Evolutionary conservation across 768 basidiomycete genomes (phyloP), one percentile per base, ranked within the genome.

Genomic region (Hericium rajendrae): DNA sequence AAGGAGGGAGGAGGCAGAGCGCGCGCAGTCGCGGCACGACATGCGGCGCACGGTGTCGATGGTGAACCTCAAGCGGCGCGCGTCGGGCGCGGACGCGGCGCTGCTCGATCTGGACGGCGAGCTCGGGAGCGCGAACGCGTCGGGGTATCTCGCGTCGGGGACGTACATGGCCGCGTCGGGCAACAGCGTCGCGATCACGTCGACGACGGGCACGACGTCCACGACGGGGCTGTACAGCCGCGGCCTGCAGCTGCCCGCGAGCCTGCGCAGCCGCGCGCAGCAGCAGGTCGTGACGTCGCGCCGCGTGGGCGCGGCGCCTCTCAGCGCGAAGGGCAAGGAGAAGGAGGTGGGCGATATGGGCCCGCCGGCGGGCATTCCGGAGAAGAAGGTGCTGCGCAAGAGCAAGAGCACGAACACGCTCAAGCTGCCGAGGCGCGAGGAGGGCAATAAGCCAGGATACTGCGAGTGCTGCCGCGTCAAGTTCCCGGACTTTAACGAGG

Each of bases 381-480:
- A 76, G 38, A 76, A 78, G 39, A 59, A 76, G 48, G 53, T 72
- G 26, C 72, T 93, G 52, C 78, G 81, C 65, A 92, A 88, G 72
- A 87, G 87, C 67, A 81, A 82, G 61, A 92, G 89, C 63, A 91
- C 88, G 53, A 88, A 88, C 66, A 88, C 86, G 1, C 71, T 91
- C 50, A 77, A 79, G 65, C 73, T 88, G 56, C 84, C 88, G 8
- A 85, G 82, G 66, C 83, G 90, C 40, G 89, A 93, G 57, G 92
- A 95, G 72, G 84, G 84, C 16, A 83, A 79, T 60, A 97, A 97
- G 65, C 88, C 94, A 4, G 97, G 97, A 4, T 98, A 97, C 71
- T 99, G 97, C 70, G 97, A 99, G 71, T 94, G 93, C 68, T 99
- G 97, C 70, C 81, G 95, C 40, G 66, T 78, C 56, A 92, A 92